Evolutionary conservation across 768 basidiomycete species (phyloP).

Genomic region (Paxillus ammoniavirescens): DNA sequence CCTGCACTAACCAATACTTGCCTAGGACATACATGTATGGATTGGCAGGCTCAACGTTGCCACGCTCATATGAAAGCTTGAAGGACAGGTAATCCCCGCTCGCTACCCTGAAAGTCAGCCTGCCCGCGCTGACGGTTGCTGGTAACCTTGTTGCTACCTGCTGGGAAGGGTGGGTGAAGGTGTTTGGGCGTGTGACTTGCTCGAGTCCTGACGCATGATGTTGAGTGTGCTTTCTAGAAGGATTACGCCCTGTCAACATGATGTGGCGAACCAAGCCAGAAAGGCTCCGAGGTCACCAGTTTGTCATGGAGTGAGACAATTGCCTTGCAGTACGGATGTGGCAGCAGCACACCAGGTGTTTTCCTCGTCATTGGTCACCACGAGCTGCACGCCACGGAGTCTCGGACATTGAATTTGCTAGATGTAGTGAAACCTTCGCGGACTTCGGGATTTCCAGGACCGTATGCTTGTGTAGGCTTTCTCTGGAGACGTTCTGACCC

Average conservation of each 20-base stretch:
- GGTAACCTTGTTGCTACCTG: constrained; percentile 4
- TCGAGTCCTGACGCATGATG: constrained; percentile 11
- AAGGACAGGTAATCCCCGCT: constrained; percentile 32
- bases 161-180: constrained; percentile 8
- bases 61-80: constrained; percentile 20
- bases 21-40: not conserved
- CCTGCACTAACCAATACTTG: constrained; percentile 2
- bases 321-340: constrained; percentile 12
- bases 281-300: constrained; percentile 7
- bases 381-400: constrained; percentile 23
- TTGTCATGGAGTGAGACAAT: not conserved
- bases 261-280: constrained; percentile 15
- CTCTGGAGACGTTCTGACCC: constrained; percentile 9
- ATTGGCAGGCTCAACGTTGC: constrained; percentile 9
- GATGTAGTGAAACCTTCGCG: constrained; percentile 27
- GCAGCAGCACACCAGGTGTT: not conserved
- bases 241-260: constrained; percentile 20
- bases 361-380: constrained; percentile 1
- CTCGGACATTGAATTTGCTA: constrained; percentile 30
- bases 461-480: not conserved
- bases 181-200: constrained; percentile 15
- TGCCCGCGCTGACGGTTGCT: constrained; percentile 10
- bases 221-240: constrained; percentile 5
- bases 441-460: constrained; percentile 3
- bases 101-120: constrained; percentile 25